phyloP scores from a whole-genome alignment of 2,329 filamentous ascomycete genomes.

The Cladosporium sp. region DNA sequence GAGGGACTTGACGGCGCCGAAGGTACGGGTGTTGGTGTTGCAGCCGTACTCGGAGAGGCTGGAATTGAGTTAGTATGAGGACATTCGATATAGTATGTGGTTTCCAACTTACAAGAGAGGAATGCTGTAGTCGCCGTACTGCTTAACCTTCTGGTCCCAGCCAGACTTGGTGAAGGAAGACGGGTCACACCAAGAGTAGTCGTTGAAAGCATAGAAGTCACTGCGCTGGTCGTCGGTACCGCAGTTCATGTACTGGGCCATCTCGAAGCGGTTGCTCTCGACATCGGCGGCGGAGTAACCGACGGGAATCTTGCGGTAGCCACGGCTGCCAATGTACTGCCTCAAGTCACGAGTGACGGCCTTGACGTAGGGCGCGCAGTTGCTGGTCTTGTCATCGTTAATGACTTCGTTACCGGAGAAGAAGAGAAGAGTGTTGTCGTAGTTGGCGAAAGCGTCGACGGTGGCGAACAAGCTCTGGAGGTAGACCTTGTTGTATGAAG shows the following conservation, averaged over 20 bases:
- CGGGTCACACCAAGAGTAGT: slow-evolving; percentile 82
- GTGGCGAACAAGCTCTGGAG: slow-evolving; percentile 86
- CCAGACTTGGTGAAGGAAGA: slow-evolving; percentile 70
- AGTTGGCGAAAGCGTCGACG: slow-evolving; percentile 78
- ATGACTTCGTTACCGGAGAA: slow-evolving; percentile 77
- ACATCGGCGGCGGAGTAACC: slow-evolving; percentile 87
- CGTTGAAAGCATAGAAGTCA: slow-evolving; percentile 89
- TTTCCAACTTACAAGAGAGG: slow-evolving; percentile 67
- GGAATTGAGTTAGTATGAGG: slow-evolving; percentile 23
- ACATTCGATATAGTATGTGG: too few relatives aligned
- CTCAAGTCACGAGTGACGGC: slow-evolving; percentile 79
- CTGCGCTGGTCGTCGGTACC: slow-evolving; percentile 79
- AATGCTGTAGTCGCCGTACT: slow-evolving; percentile 82
- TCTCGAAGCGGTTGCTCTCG: slow-evolving; percentile 79
- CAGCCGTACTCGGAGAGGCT: slow-evolving; percentile 92
- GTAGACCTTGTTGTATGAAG: slow-evolving; percentile 85
- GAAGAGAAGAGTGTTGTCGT: slow-evolving; percentile 83
- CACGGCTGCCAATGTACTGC: slow-evolving; percentile 74
- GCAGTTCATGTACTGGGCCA: slow-evolving; percentile 92
- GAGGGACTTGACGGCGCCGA: slow-evolving; percentile 75
- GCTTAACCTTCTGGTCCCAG: slow-evolving; percentile 86
- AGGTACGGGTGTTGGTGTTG: slow-evolving; percentile 77
- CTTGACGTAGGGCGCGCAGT: slow-evolving; percentile 68
- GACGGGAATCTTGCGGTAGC: slow-evolving; percentile 69
- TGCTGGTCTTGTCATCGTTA: slow-evolving; percentile 63